Percentiles rank a stretch among this genome's conserved stretches.
These are phyloP conservation scores for Tricholoma sp. DNA, from an alignment of 768 basidiomycete genomes.

Conservation along the genomic window DNA sequence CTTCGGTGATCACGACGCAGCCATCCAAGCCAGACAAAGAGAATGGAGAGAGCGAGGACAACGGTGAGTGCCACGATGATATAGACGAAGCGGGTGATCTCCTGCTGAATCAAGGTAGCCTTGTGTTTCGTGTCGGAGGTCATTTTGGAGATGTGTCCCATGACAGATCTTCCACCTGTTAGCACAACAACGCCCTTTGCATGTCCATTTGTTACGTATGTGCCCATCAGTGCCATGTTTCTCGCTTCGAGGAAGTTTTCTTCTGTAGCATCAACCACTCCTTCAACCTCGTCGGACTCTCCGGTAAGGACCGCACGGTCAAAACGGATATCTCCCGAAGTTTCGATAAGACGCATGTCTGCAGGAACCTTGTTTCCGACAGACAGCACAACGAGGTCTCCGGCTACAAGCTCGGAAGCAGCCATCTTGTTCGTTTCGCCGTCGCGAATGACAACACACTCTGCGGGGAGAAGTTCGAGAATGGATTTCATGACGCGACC, in stretches of 20 bases:
- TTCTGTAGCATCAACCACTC: slow-evolving; percentile 38
- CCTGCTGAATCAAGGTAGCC: slow-evolving; percentile 41
- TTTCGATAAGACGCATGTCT: slow-evolving; percentile 50
- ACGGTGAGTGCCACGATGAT: slow-evolving; percentile 38
- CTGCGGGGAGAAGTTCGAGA: slow-evolving; percentile 15
- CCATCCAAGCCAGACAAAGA: slow-evolving; percentile 39
- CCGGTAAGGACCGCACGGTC: slow-evolving; percentile 53
- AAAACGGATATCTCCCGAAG: slow-evolving; percentile 45
- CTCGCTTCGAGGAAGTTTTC: slow-evolving; percentile 43
- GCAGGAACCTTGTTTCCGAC: slow-evolving; percentile 15
- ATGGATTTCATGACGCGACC: slow-evolving; percentile 17
- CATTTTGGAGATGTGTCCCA: slow-evolving; percentile 53
- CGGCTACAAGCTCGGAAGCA: slow-evolving; percentile 10
- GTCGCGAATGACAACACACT: slow-evolving; percentile 13
- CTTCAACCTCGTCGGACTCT: slow-evolving; percentile 42
- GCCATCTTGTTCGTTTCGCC: slow-evolving; percentile 10
- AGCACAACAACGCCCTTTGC: slow-evolving; percentile 37
- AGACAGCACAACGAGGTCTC: slow-evolving; percentile 11
- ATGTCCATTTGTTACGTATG: slow-evolving; percentile 35
- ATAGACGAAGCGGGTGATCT: slow-evolving; percentile 49
- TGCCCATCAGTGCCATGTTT: slow-evolving; percentile 45
- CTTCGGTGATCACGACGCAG: slow-evolving; percentile 29
- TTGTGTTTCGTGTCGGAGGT: slow-evolving; percentile 42
- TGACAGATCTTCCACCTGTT: slow-evolving; percentile 37
- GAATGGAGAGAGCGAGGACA: slow-evolving; percentile 36